Base-by-base conservation (phyloP, 129 eudicot species). In the Calendula officinalis region DNA sequence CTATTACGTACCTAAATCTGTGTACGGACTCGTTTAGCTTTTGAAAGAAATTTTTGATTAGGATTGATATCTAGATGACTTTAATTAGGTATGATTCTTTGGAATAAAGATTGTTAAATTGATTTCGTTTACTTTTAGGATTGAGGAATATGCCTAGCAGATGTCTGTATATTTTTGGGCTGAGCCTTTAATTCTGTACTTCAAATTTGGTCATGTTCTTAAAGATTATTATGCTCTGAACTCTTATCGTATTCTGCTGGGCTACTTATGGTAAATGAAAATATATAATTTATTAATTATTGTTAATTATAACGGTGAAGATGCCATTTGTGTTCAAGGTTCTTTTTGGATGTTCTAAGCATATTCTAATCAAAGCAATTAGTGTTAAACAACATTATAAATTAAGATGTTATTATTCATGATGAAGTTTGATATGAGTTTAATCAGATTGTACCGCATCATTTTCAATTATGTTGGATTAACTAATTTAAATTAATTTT, bases 221-320 rank as follows among this genome's bases (percentile, higher is more conserved):
- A n/a, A 40, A 22, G 33, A 41, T 42, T 67, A 41, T 47, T 15
- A n/a, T n/a, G n/a, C n/a, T n/a, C n/a, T n/a, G n/a, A n/a, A n/a
- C n/a, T n/a, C n/a, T n/a, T n/a, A n/a, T n/a, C n/a, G n/a, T n/a
- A 7, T 67, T 58, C 6, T 58, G 68, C 49, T 1, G 13, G 6
- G 75, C 44, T 70, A 60, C 43, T 16, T 47, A 37, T 50, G 57
- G 58, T 69, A 34, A 48, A 45, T 56, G 38, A 17, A 36, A 47
- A 12, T 45, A 59, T 38, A 38, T 5, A 3, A 38, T 36, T 53
- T 52, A 34, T 54, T 0, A 22, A 22, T 22, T 22, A 22, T 22
- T 22, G 30, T 22, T 45, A 45, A 45, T 27, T 13, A 14, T 36
- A 13, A 3, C 7, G 47, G 46, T 39, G 11, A 59, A 8, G 34